These are phyloP conservation scores for Diospyros lotus DNA, from an alignment of 148 eudicot genomes.

Conservation along the genomic window DNA sequence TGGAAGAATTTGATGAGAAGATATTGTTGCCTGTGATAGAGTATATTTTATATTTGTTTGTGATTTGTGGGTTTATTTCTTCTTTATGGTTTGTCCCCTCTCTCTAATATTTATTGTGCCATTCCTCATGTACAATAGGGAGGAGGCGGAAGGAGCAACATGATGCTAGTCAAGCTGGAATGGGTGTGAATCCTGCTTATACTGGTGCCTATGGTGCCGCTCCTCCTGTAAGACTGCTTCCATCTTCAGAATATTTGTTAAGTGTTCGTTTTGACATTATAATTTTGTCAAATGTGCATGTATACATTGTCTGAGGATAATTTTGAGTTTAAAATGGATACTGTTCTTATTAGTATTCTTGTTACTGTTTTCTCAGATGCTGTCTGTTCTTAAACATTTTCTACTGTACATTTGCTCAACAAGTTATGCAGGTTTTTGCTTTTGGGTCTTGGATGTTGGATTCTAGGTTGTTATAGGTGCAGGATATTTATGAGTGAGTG, in stretches of 20 bases:
- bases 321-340: neutral
- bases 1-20: neutral
- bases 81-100: neutral
- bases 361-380: neutral
- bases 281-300: neutral
- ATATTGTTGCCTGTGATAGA: neutral
- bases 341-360: neutral
- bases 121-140: constrained; percentile 26
- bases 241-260: neutral
- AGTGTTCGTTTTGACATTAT: neutral
- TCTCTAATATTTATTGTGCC: neutral
- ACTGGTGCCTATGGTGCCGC: constrained; percentile 65
- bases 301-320: neutral
- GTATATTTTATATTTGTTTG: neutral
- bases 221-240: constrained; percentile 61
- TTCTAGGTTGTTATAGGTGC: no score
- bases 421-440: neutral
- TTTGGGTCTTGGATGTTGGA: neutral
- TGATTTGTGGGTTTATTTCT: neutral
- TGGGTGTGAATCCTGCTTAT: constrained; percentile 54
- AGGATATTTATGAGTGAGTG: neutral
- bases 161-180: constrained; percentile 72
- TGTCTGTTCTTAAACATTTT: neutral
- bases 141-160: constrained; percentile 77
- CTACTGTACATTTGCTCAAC: neutral